Evolutionary conservation across 2,329 filamentous ascomycete species (phyloP).

Genomic region (Hymenoscyphus fraxineus): DNA sequence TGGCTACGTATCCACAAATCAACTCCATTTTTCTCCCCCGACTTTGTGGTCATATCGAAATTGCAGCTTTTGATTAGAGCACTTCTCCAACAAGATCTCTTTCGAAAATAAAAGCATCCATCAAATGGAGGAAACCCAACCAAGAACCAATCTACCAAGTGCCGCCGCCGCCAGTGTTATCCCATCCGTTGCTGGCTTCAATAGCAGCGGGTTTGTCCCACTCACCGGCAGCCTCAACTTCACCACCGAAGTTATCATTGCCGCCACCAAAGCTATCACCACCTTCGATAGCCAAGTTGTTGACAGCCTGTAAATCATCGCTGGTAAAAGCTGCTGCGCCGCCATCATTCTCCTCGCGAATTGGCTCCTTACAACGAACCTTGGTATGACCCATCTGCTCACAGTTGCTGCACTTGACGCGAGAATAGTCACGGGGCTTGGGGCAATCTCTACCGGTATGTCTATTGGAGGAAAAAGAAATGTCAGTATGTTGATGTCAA

Average conservation of each 20-base stretch:
- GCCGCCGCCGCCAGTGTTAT: neutral
- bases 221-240: neutral
- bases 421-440: conserved; percentile 39
- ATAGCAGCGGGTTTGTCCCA: conserved; percentile 4
- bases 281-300: conserved; percentile 11
- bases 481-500: neutral
- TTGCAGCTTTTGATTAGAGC: conserved; percentile 1
- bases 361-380: conserved; percentile 39
- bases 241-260: conserved; percentile 1
- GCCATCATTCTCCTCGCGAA: conserved; percentile 21
- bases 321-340: neutral
- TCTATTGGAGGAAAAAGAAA: neutral
- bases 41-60: conserved; percentile 1
- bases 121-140: neutral
- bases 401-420: conserved; percentile 58
- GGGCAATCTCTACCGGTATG: conserved; percentile 11
- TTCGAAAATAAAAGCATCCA: conserved; percentile 1
- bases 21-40: neutral
- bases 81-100: neutral
- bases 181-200: neutral
- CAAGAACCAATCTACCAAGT: conserved; percentile 1
- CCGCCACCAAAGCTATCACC: conserved; percentile 11
- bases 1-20: neutral
- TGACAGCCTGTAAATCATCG: conserved; percentile 23
- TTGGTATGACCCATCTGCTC: conserved; percentile 41